phyloP scores from a whole-genome alignment of 306 rosid genomes.

The Phaseolus lunatus region DNA sequence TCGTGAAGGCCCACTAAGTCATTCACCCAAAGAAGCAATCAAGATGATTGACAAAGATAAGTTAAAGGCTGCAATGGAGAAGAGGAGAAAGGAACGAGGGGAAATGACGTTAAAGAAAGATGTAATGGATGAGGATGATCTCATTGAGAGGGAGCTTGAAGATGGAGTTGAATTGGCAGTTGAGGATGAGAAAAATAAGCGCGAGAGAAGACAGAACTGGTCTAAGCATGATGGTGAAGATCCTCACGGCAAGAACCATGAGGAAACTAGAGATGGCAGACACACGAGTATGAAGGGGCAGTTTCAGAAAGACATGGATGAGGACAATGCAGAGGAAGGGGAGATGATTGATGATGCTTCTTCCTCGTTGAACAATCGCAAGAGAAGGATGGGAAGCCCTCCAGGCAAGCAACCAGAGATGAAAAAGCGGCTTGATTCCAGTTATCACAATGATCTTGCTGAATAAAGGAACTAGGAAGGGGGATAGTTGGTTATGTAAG shows the following conservation, averaged over 20 bases:
- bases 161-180: constrained; percentile 88
- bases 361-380: constrained; percentile 60
- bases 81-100: constrained; percentile 72
- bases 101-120: constrained; percentile 72
- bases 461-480: constrained; percentile 49
- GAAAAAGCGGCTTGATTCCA: constrained; percentile 57
- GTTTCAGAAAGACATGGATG: constrained; percentile 50
- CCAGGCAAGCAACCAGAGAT: constrained; percentile 50
- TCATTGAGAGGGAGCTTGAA: constrained; percentile 92
- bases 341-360: constrained; percentile 72
- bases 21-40: constrained; percentile 80
- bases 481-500: constrained; percentile 52
- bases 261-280: constrained; percentile 53
- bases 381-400: constrained; percentile 77
- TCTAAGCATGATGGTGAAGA: constrained; percentile 60
- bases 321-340: constrained; percentile 75
- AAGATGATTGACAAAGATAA: constrained; percentile 85
- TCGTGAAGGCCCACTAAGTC: constrained; percentile 57
- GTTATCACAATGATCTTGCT: constrained; percentile 38
- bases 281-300: constrained; percentile 44
- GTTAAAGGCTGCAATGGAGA: constrained; percentile 88
- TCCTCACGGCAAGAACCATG: constrained; percentile 45
- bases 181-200: constrained; percentile 77
- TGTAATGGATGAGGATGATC: constrained; percentile 86
- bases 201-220: constrained; percentile 69